These are phyloP conservation scores for Parietaria judaica DNA, from an alignment of 306 rosid species.

Conservation along the genomic window DNA sequence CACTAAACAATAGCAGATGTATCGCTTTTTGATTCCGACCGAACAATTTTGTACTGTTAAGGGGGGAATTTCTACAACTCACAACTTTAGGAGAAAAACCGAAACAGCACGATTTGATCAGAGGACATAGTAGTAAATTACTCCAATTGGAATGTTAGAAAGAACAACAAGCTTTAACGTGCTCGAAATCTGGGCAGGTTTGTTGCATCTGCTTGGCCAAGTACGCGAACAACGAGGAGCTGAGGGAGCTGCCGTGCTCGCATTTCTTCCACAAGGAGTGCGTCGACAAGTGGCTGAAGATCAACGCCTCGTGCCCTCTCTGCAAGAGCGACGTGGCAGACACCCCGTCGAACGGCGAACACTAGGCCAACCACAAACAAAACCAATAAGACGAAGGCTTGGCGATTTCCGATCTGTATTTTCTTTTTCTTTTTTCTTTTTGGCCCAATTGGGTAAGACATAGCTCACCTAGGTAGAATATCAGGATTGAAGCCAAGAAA, in stretches of 20 bases:
- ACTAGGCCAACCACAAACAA: slow-evolving; percentile 8
- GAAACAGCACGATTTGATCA: too few relatives aligned
- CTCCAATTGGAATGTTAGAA: too few relatives aligned
- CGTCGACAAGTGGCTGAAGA: slow-evolving; percentile 91
- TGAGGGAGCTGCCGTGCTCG: slow-evolving; percentile 79
- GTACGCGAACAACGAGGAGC: slow-evolving; percentile 79
- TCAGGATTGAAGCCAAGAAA: not conserved
- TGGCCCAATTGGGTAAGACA: not conserved
- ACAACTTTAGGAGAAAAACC: too few relatives aligned
- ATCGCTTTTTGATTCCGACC: too few relatives aligned
- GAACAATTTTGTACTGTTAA: too few relatives aligned
- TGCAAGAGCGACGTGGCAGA: slow-evolving; percentile 79
- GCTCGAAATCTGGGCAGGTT: slow-evolving; percentile 42
- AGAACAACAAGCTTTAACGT: too few relatives aligned
- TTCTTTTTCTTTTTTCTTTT: not conserved
- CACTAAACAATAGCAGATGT: too few relatives aligned
- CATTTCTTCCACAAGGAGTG: slow-evolving; percentile 96
- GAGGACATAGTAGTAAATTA: too few relatives aligned
- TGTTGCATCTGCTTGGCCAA: slow-evolving; percentile 93
- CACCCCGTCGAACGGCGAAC: slow-evolving; percentile 25
- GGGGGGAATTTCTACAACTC: too few relatives aligned
- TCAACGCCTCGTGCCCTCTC: slow-evolving; percentile 84
- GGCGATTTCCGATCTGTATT: slow-evolving; percentile 6
- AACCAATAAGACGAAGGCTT: not conserved
- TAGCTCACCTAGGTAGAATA: slow-evolving; percentile 6